Percentiles rank a stretch among this genome's conserved stretches.
Conservation (phyloP, 768 basidiomycete species). For the Naganishia kalamii region DNA sequence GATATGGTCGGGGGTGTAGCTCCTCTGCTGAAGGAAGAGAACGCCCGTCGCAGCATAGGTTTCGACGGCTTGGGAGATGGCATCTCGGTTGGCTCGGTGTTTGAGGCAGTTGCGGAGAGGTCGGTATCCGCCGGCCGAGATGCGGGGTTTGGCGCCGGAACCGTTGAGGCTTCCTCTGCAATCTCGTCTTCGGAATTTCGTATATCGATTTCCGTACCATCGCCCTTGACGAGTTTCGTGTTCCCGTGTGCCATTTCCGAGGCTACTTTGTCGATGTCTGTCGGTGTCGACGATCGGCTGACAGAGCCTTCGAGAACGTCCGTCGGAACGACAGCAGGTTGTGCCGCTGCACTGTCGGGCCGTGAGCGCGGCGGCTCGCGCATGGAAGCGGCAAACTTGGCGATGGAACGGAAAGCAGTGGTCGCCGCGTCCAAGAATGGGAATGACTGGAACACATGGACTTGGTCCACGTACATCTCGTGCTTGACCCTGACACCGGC, state of each 20-base stretch:
- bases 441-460: conserved; percentile 86
- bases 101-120: not conserved
- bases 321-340: not conserved
- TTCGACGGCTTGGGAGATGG: not conserved
- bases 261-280: conserved; percentile 17
- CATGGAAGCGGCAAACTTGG: conserved; percentile 23
- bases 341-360: not conserved
- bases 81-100: not conserved
- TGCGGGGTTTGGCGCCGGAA: not conserved
- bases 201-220: conserved; percentile 23
- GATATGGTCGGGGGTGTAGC: not conserved
- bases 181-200: not conserved
- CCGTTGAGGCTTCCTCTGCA: not conserved
- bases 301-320: not conserved
- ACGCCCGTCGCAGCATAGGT: conserved; percentile 3
- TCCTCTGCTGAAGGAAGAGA: conserved; percentile 3
- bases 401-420: conserved; percentile 37
- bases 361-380: not conserved
- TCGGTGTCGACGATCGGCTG: conserved; percentile 1
- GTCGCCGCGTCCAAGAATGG: conserved; percentile 52
- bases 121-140: not conserved
- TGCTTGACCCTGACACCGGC: conserved; percentile 80
- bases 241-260: conserved; percentile 18
- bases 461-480: conserved; percentile 85
- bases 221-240: conserved; percentile 19